Conservation (phyloP, 768 basidiomycete genomes). For the Serendipita sp. region DNA sequence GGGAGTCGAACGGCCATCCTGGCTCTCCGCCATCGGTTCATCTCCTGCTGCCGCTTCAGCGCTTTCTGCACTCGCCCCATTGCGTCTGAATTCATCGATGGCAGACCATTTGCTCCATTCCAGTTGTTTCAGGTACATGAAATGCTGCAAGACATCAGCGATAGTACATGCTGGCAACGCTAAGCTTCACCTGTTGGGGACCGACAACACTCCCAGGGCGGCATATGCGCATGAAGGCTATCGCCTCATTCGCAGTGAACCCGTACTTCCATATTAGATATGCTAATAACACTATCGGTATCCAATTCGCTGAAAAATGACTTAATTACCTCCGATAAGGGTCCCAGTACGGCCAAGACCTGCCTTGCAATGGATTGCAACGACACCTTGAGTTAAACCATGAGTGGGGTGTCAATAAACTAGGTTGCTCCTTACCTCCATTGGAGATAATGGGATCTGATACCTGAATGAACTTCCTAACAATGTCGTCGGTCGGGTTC, state of each 20-base stretch:
- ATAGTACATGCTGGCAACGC: neutral
- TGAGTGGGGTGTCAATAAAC: constrained; percentile 54
- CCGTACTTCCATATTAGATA: constrained; percentile 98
- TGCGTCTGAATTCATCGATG: constrained; percentile 53
- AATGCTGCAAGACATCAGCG: constrained; percentile 35
- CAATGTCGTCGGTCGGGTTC: constrained; percentile 92
- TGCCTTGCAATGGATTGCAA: constrained; percentile 65
- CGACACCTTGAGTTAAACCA: constrained; percentile 15
- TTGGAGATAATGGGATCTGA: constrained; percentile 61
- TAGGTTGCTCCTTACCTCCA: constrained; percentile 53
- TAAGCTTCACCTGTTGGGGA: constrained; percentile 43
- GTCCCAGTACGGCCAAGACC: constrained; percentile 94
- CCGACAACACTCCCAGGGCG: constrained; percentile 89
- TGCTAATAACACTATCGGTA: constrained; percentile 26
- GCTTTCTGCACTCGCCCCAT: constrained; percentile 70
- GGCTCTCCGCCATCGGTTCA: constrained; percentile 24
- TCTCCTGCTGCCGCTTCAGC: constrained; percentile 54
- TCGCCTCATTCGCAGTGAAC: constrained; percentile 89
- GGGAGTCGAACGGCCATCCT: constrained; percentile 14
- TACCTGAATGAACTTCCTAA: constrained; percentile 76
- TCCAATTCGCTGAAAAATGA: neutral
- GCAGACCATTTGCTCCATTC: constrained; percentile 93
- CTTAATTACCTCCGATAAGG: constrained; percentile 50
- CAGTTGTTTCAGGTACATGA: constrained; percentile 85
- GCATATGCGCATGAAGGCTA: constrained; percentile 96